Evolutionary conservation across 1,284 basidiomycete species (phyloP).

Genomic region (Fistulina hepatica): DNA sequence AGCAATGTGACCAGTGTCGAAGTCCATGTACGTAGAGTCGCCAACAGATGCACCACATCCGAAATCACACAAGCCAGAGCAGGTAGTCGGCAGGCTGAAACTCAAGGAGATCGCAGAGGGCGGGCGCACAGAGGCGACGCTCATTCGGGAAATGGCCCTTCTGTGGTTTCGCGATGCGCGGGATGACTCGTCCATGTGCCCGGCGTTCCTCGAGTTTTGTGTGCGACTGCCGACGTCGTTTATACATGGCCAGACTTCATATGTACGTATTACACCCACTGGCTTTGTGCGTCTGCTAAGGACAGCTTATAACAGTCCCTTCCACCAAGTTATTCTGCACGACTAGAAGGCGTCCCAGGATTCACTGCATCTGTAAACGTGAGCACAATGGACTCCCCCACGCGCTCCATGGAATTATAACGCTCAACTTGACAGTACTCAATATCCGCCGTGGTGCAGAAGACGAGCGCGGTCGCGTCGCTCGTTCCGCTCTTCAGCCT

Average conservation of each 20-base stretch:
- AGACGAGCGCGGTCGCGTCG: slow-evolving; percentile 21
- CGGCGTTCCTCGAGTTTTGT: slow-evolving; percentile 40
- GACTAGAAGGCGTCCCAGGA: slow-evolving; percentile 54
- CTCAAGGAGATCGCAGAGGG: slow-evolving; percentile 57
- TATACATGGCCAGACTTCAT: slow-evolving; percentile 39
- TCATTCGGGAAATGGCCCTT: slow-evolving; percentile 40
- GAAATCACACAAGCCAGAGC: slow-evolving; percentile 1
- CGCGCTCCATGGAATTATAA: slow-evolving; percentile 31
- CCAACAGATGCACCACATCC: slow-evolving; percentile 7
- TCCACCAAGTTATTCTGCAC: slow-evolving; percentile 53
- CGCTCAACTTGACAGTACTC: slow-evolving; percentile 34
- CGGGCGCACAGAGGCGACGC: slow-evolving; percentile 38
- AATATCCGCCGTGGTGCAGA: slow-evolving; percentile 34
- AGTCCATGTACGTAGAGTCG: slow-evolving; percentile 39
- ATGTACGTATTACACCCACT: slow-evolving; percentile 33
- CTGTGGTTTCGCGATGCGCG: slow-evolving; percentile 46
- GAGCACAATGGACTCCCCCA: slow-evolving; percentile 12
- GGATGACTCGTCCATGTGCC: slow-evolving; percentile 36
- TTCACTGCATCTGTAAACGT: too few relatives aligned
- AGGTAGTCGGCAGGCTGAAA: slow-evolving; percentile 51
- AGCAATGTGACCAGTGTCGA: slow-evolving; percentile 51
- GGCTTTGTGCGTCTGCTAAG: slow-evolving; percentile 4
- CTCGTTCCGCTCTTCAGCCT: background rate
- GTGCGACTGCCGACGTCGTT: slow-evolving; percentile 49
- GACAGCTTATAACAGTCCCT: slow-evolving; percentile 33